These are phyloP conservation scores for Boletus subparvulus DNA, from an alignment of 768 basidiomycete genomes.

Conservation along the genomic window DNA sequence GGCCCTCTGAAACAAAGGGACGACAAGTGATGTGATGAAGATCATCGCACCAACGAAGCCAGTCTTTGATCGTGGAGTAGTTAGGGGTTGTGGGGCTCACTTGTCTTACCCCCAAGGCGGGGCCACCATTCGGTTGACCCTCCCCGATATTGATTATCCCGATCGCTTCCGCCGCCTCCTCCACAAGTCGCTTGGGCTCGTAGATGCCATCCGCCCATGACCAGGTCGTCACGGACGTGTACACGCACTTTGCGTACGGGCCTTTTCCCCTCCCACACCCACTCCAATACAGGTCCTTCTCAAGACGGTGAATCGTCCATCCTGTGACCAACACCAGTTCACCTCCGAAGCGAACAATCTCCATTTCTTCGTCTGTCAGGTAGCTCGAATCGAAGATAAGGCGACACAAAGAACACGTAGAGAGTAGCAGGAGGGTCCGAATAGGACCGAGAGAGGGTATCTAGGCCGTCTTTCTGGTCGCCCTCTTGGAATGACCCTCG, in stretches of 20 bases:
- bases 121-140: background rate
- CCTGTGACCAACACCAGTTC: background rate
- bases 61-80: background rate
- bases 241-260: slow-evolving; percentile 8
- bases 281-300: background rate
- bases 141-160: background rate
- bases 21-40: too few species aligned
- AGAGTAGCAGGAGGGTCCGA: background rate
- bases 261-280: background rate
- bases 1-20: too few species aligned
- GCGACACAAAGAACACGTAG: slow-evolving; percentile 10
- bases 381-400: slow-evolving; percentile 10
- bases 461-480: background rate
- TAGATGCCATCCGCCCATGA: background rate
- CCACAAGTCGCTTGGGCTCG: background rate
- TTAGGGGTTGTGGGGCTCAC: background rate
- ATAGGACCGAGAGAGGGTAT: slow-evolving; percentile 4
- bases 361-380: slow-evolving; percentile 2
- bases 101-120: slow-evolving; percentile 3
- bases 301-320: background rate
- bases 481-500: background rate
- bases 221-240: background rate
- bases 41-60: too few species aligned
- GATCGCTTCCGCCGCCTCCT: slow-evolving; percentile 4
- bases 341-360: background rate